Conservation (phyloP, 148 eudicot species). For the Mesembryanthemum crystallinum region DNA sequence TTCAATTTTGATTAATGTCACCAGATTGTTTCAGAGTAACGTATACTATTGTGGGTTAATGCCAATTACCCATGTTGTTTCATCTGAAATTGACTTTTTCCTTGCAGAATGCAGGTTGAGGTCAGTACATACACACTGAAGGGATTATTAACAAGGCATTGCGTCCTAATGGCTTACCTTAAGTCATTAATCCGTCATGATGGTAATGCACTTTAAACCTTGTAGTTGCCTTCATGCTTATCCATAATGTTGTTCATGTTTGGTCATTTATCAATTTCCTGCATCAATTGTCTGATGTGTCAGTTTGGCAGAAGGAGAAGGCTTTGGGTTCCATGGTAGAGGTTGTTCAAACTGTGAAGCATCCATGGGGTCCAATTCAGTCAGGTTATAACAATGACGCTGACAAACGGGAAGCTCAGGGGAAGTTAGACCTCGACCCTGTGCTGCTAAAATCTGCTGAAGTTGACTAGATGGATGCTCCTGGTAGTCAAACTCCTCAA, state of each 20-base stretch:
- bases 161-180: constrained; percentile 91
- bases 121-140: constrained; percentile 97
- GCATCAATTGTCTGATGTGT: constrained; percentile 15
- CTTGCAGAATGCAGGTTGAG: constrained; percentile 96
- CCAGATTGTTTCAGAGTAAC: neutral
- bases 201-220: constrained; percentile 39
- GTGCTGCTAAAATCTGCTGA: constrained; percentile 51
- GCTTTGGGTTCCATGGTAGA: constrained; percentile 88
- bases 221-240: neutral
- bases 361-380: constrained; percentile 53
- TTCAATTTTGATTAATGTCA: too few species aligned
- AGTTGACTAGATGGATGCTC: constrained; percentile 35
- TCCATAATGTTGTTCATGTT: constrained; percentile 11
- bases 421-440: constrained; percentile 41
- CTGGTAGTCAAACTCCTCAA: constrained; percentile 53
- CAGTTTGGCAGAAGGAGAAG: constrained; percentile 96
- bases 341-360: constrained; percentile 90
- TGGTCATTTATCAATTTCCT: constrained; percentile 1
- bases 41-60: neutral
- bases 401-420: constrained; percentile 36
- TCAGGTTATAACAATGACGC: constrained; percentile 35
- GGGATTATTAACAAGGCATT: constrained; percentile 74
- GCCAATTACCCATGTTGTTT: neutral
- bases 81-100: constrained; percentile 19
- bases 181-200: constrained; percentile 92